Base-by-base conservation (phyloP, 208 protist species). In the Tritrichomonas foetus region DNA sequence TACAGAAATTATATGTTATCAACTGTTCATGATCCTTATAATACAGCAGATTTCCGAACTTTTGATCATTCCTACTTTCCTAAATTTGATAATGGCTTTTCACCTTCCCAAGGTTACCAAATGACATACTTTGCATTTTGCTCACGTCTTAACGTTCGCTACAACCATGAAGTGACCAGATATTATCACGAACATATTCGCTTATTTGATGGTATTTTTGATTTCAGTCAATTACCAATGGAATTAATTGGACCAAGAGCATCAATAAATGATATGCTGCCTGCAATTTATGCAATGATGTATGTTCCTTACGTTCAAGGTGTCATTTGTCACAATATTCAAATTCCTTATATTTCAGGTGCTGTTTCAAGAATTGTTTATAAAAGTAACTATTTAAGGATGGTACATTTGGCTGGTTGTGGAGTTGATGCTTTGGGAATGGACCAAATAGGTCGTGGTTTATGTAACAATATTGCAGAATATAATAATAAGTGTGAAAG, bases 111-210 rank as follows among this genome's bases (percentile, higher is more conserved):
- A 39, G 33, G 27, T 20, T 82, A 82, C 50, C 74, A 82, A 41
- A 20, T 47, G 11, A 82, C 74, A 82, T 82, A 82, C 74, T 82
- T 47, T 41, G 33, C 39, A 0, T 82, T 82, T 39, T 82, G 74
- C 25, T 82, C 74, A 20, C 33, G 74, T 16, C 41, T 82, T 3
- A 41, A 44, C 16, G 11, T 82, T 20, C 33, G 27, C 9, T 82
- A 82, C 41, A 82, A 82, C 27, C 74, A 82, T 9, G 74, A 82
- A 82, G 50, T 82, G 9, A 39, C 74, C 20, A 20, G 41, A 3
- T 82, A 50, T 82, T 82, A 82, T 50, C 74, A 82, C 27, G 74
- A 82, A 30, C 33, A 39, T 30, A 82, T 82, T 82, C 30, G 41
- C 3, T 50, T 50, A 30, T 30, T 47, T 47, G 74, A 82, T 50